These are phyloP conservation scores for Glebionis coronaria DNA, from an alignment of 129 eudicot genomes.

Conservation along the genomic window DNA sequence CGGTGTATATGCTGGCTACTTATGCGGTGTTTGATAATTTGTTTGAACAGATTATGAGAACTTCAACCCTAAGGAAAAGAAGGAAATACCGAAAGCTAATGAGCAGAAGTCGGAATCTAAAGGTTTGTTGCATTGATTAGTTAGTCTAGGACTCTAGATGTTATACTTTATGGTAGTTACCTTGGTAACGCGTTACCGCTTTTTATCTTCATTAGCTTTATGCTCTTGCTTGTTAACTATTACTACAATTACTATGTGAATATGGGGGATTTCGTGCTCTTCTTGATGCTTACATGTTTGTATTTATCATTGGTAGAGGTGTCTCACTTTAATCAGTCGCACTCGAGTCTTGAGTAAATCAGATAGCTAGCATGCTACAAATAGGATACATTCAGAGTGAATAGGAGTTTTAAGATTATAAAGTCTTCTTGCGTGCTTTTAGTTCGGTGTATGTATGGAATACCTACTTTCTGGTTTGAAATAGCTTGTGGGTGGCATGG, in stretches of 20 bases:
- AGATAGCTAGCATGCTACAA: constrained; percentile 2
- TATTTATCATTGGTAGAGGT: too few species aligned
- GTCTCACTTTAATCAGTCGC: too few species aligned
- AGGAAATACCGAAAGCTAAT: constrained; percentile 68
- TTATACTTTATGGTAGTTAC: background rate
- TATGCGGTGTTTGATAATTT: background rate
- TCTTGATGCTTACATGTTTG: background rate
- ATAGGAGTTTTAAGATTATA: background rate
- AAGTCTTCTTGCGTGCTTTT: background rate
- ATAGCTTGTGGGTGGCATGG: constrained; percentile 10
- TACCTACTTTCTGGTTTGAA: constrained; percentile 4
- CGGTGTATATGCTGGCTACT: background rate
- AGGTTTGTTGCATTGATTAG: constrained; percentile 40
- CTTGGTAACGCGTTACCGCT: too few species aligned
- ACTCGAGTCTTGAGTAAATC: background rate
- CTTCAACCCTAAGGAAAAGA: constrained; percentile 72
- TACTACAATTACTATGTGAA: too few species aligned
- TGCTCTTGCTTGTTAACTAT: too few species aligned
- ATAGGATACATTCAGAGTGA: constrained; percentile 4
- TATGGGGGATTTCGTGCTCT: too few species aligned
- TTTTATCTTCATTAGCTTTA: too few species aligned
- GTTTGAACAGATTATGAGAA: constrained; percentile 64
- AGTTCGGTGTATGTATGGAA: background rate
- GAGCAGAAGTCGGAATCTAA: constrained; percentile 76
- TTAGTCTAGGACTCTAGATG: constrained; percentile 2